Evolutionary conservation across 2,329 filamentous ascomycete species (phyloP), one percentile per base, ranked within the genome.

Genomic region (Pseudopyrenochaeta lycopersici): DNA sequence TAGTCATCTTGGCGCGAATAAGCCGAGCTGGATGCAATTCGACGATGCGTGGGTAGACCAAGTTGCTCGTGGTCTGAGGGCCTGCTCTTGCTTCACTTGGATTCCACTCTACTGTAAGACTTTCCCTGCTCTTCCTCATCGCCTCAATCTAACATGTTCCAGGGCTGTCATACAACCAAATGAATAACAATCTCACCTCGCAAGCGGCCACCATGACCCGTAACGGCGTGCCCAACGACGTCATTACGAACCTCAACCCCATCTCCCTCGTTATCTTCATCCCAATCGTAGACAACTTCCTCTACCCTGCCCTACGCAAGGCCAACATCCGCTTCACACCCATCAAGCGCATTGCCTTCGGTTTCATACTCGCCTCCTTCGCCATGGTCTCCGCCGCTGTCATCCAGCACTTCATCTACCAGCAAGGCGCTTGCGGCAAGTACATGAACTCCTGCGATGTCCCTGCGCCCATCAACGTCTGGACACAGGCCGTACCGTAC

Each of bases 21-120:
- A 87, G 49, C 90, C 90, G 0, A 35, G 49, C 0, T 93, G 89
- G 89, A 92, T 93, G 88, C 90, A 87, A 0, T 92, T 92, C 63
- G 90, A 94, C 58, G 91, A 94, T 63, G 85, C 85, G 46, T 94
- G 90, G 90, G 90, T 94, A 30, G 90, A 92, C 57, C 72, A 76
- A 49, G 73, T 76, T 27, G 72, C 72, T 33, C 72, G 74, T 63
- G 74, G 73, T 59, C 60, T 76, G 7, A 71, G 72, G 51, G 74
- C 74, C 18, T 75, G 72, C 64, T 74, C 71, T 35, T 74, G 72
- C 55, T 70, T 84, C 60, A 89, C 91, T 30, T 93, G 73, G 69
- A 74, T 75, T 39, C 74, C 74, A 12, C 67, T 76, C 6, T 76
- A 75, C 69, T 76, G 72, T 71, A 59, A 50, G 66, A 30, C 17